Percentiles rank a stretch among this genome's conserved stretches.
Conservation (phyloP, 768 basidiomycete genomes). For the Suillus subaureus region DNA sequence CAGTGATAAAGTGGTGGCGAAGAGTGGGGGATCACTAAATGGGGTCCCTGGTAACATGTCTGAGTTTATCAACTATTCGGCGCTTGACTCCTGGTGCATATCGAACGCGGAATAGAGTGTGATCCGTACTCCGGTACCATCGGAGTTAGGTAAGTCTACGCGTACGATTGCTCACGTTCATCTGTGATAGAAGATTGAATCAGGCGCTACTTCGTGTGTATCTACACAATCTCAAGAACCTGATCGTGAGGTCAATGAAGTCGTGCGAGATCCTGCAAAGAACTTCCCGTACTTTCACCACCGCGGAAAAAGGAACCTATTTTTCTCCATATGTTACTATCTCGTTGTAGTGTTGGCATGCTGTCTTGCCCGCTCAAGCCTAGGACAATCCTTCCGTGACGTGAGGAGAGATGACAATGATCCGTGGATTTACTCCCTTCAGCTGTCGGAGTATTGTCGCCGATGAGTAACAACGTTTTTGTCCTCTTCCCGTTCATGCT, state of each 20-base stretch:
- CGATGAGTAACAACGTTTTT: slow-evolving; percentile 7
- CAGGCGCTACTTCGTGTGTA: slow-evolving; percentile 13
- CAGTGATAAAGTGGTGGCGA: slow-evolving; percentile 13
- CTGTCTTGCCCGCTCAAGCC: slow-evolving; percentile 45
- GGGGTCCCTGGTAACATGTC: slow-evolving; percentile 21
- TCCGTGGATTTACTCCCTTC: slow-evolving; percentile 31
- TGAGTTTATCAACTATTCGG: slow-evolving; percentile 34
- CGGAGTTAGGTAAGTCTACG: slow-evolving; percentile 26
- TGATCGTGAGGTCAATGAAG: slow-evolving; percentile 10
- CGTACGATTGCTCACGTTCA: slow-evolving; percentile 12
- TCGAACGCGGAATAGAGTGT: slow-evolving; percentile 21
- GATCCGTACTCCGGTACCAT: slow-evolving; percentile 31
- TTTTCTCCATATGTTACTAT: slow-evolving; percentile 44
- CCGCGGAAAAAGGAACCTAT: slow-evolving; percentile 27
- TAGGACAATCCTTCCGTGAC: slow-evolving; percentile 42
- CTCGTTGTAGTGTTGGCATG: slow-evolving; percentile 23
- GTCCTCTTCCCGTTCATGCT: slow-evolving; percentile 25
- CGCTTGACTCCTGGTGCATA: slow-evolving; percentile 19
- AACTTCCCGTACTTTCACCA: slow-evolving; percentile 13
- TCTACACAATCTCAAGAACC: slow-evolving; percentile 11
- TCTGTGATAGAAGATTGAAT: slow-evolving; percentile 13
- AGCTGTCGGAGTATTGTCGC: slow-evolving; percentile 27
- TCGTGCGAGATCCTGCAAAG: slow-evolving; percentile 12
- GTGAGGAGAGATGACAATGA: slow-evolving; percentile 42
- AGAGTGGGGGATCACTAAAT: slow-evolving; percentile 11